Evolutionary conservation across 805 yeast species (phyloP).

Genomic region (Yarrowia sp.): DNA sequence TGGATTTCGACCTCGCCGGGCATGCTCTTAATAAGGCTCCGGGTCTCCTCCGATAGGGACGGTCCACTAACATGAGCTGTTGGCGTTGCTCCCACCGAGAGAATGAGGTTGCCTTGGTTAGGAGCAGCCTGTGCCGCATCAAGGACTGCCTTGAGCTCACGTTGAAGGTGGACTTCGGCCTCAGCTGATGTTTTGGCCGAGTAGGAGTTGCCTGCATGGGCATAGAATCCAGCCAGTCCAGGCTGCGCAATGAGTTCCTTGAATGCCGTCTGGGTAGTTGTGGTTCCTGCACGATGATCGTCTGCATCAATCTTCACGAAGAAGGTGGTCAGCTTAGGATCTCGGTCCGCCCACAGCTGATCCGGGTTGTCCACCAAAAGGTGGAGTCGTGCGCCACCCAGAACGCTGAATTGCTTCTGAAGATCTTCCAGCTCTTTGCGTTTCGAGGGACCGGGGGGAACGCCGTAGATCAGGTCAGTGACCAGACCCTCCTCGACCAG

Average conservation of each 20-base stretch:
- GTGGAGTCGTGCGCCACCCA: constrained; percentile 45
- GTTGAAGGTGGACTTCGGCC: constrained; percentile 59
- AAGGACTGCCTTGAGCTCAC: constrained; percentile 65
- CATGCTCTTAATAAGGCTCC: constrained; percentile 33
- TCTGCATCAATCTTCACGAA: constrained; percentile 77
- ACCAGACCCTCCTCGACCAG: constrained; percentile 53
- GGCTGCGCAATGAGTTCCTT: constrained; percentile 52
- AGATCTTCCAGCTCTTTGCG: constrained; percentile 52
- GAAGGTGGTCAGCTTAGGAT: constrained; percentile 56
- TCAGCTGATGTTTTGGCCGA: constrained; percentile 54
- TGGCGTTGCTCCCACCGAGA: constrained; percentile 78
- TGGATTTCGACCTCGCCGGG: constrained; percentile 65
- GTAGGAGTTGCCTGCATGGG: constrained; percentile 83
- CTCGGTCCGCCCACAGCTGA: constrained; percentile 54
- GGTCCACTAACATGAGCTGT: constrained; percentile 25
- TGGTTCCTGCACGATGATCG: constrained; percentile 70
- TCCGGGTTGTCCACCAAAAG: constrained; percentile 67
- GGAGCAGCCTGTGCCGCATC: constrained; percentile 57
- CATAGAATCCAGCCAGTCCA: constrained; percentile 70
- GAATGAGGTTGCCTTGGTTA: constrained; percentile 52
- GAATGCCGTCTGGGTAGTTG: constrained; percentile 51
- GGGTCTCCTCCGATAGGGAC: constrained; percentile 6
- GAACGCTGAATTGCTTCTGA: constrained; percentile 53
- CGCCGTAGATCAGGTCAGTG: constrained; percentile 62
- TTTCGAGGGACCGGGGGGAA: constrained; percentile 63